Base-by-base conservation (phyloP, 106 monocot species). In the Allium fistulosum region DNA sequence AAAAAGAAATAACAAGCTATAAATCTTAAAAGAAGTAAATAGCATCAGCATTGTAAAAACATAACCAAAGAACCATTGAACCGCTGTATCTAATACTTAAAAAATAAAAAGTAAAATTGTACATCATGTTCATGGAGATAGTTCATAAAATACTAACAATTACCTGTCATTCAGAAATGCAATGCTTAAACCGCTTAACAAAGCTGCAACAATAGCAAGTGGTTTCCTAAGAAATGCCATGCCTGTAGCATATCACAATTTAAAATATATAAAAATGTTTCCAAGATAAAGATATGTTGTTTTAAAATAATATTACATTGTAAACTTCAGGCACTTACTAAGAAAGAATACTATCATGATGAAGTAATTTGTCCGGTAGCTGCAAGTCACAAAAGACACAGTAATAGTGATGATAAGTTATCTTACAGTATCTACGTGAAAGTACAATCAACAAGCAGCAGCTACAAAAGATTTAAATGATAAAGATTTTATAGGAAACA, bases 141-240 rank as follows among this genome's bases (percentile, higher is more conserved):
- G 37, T 37, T 37, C 37, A 37, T 37, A 37, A 37, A 37, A 37
- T 37, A 37, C 37, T 60, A 67, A 27, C 26, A 63, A 61, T 66
- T 56, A 83, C 93, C 93, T 93, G 53, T 93, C 93, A 76, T 93
- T 93, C 59, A 93, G 70, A 63, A 93, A 88, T 46, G 86, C 83
- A 62, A 93, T 79, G 61, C 83, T 89, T 18, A 93, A 55, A 59
- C 73, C 88, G 12, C 81, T 81, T 70, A 89, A 65, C 17, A 82
- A 16, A n/a, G 93, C 83, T 59, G 88, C 88, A 73, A 89, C 17
- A 37, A 93, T 86, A 5, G 93, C 88, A 73, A 93, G 65, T 9
- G 93, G 93, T 77, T 75, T 93, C 72, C 80, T 61, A 46, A 93
- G 57, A 71, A 93, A 93, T 65, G 76, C 88, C 58, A 93, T 72